Base-by-base conservation (phyloP, 1,139 yeast species). In the Pichia sp. region DNA sequence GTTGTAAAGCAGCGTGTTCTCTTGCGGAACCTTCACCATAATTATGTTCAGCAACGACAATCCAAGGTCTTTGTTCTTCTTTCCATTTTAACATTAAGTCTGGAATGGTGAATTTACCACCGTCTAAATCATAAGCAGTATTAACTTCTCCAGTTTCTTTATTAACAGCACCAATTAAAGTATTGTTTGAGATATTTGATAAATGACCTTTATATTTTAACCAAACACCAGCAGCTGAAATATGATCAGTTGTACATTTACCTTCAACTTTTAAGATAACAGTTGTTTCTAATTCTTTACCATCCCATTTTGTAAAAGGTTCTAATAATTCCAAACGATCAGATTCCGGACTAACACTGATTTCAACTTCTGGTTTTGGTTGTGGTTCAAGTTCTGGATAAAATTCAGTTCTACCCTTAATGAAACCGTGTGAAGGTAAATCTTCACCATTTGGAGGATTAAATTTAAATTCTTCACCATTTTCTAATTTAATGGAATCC, bases 141-240 rank as follows among this genome's bases (percentile, higher is more conserved):
- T 92, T 92, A 42, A 89, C 97, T 68, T 89, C 95, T 50, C 96
- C 97, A 35, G 96, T 88, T 70, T 90, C 98, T 65, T 86, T 87
- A 67, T 92, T 92, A 53, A 87, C 95, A 16, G 98, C 98, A 55
- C 98, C 98, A 62, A 92, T 92, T 60, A 92, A 75, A 8, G 97
- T 90, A 72, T 92, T 92, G 72, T 92, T 79, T 15, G 97, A 86
- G 57, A 92, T 92, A 69, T 92, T 92, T 66, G 90, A 97, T 61
- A 92, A 76, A 65, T 92, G 98, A 20, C 98, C 98, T 73, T 92
- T 92, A 72, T 92, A 92, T 72, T 92, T 92, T 69, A 92, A 79
- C 98, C 98, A 92, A n/a, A 84, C 94, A 64, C 98, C 98, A 35
- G 98, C 98, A 39, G 97, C 97, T 26, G 97, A 89, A 59, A 92